Evolutionary conservation across 192 early-diverging fungal species (phyloP).

Genomic region (Nowakowskiella sp.): DNA sequence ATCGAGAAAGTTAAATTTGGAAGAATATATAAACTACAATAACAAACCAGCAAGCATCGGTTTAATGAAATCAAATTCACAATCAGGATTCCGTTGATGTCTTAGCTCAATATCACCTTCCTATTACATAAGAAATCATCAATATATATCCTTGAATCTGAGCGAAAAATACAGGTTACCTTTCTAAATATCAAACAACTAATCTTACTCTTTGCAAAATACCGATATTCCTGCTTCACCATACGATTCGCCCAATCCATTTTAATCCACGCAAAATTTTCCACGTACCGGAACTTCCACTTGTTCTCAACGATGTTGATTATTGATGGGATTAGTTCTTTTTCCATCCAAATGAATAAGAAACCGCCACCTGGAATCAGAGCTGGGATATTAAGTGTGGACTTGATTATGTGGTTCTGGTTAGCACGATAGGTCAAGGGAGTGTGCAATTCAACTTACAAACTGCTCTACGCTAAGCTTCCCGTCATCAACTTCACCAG

Average conservation of each 20-base stretch:
- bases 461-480: conserved; percentile 62
- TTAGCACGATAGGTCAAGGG: neutral
- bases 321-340: conserved; percentile 80
- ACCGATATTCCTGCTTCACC: conserved; percentile 51
- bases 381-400: conserved; percentile 41
- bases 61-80: conserved; percentile 90
- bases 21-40: neutral
- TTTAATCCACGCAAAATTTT: conserved; percentile 97
- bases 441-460: conserved; percentile 19
- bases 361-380: conserved; percentile 76
- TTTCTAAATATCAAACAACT: conserved; percentile 84
- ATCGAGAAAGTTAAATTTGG: neutral
- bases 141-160: conserved; percentile 2
- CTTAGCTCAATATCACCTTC: conserved; percentile 83
- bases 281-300: conserved; percentile 90
- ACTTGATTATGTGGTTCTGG: conserved; percentile 8
- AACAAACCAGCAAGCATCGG: conserved; percentile 43
- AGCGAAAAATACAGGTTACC: conserved; percentile 24
- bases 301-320: conserved; percentile 28
- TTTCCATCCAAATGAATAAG: conserved; percentile 91
- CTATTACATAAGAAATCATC: conserved; percentile 19
- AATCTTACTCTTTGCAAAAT: conserved; percentile 82
- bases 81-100: conserved; percentile 91
- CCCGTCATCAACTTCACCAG: conserved; percentile 48
- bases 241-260: conserved; percentile 75